Percentiles rank a stretch among this genome's conserved stretches.
phyloP scores from a whole-genome alignment of 352 stramenopile species.

The Phytophthora quininea region DNA sequence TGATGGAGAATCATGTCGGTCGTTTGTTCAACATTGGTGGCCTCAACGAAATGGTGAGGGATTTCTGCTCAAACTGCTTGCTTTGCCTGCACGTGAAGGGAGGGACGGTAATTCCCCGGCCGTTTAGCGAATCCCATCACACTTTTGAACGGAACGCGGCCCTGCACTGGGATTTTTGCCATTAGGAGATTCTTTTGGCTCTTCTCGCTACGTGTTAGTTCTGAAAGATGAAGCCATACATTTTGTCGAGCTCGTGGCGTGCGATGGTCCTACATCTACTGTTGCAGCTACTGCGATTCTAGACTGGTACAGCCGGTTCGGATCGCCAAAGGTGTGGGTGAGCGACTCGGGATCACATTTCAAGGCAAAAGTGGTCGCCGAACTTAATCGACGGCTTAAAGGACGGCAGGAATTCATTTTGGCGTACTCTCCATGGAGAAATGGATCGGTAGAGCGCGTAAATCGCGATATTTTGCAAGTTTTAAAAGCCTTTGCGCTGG shows the following conservation, averaged over 20 bases:
- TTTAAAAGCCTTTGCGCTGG: constrained; percentile 5
- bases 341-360: constrained; percentile 5
- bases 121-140: background rate
- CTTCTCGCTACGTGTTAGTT: background rate
- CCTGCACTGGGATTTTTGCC: background rate
- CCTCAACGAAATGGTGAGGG: background rate
- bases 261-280: background rate
- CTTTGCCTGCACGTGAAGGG: background rate
- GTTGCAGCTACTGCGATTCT: constrained; percentile 5
- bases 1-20: background rate
- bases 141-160: background rate
- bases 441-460: constrained; percentile 4
- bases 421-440: constrained; percentile 10
- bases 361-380: constrained; percentile 3
- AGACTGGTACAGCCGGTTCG: constrained; percentile 7
- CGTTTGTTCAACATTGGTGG: background rate
- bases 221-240: background rate
- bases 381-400: background rate
- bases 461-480: constrained; percentile 12
- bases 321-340: background rate
- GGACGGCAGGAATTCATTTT: constrained; percentile 4
- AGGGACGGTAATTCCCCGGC: background rate
- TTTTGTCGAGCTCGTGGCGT: background rate
- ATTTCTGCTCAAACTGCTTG: background rate
- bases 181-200: background rate